Conservation (phyloP, 176 grass and related monocot species). For the Echinochloa phyllopogon region DNA sequence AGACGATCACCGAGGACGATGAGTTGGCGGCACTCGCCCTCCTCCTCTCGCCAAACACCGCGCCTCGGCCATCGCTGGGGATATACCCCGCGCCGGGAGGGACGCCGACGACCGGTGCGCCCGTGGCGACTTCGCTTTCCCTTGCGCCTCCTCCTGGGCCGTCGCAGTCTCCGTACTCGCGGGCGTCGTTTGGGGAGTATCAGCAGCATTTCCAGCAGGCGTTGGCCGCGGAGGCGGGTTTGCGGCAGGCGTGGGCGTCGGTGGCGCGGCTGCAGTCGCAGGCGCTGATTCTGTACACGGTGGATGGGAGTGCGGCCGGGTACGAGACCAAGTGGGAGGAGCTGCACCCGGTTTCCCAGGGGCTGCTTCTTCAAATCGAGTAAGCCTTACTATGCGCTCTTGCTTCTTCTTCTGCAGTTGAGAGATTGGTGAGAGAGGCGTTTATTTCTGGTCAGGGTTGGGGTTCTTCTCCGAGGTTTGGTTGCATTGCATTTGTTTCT, state of each 20-base stretch:
- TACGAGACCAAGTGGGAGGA: slow-evolving; percentile 67
- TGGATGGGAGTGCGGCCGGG: slow-evolving; percentile 46
- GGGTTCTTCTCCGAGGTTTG: slow-evolving; percentile 1
- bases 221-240: slow-evolving; percentile 7
- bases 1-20: slow-evolving; percentile 25
- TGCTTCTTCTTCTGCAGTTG: slow-evolving; percentile 2
- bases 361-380: slow-evolving; percentile 71
- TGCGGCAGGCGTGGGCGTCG: slow-evolving; percentile 19
- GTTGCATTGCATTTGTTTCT: not conserved
- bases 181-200: not conserved
- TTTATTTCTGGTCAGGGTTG: slow-evolving; percentile 28
- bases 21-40: not conserved
- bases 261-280: slow-evolving; percentile 20
- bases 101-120: not conserved
- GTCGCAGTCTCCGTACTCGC: not conserved
- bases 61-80: not conserved
- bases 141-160: not conserved
- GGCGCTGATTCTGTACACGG: slow-evolving; percentile 51
- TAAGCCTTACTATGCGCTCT: slow-evolving; percentile 43
- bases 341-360: slow-evolving; percentile 67
- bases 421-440: slow-evolving; percentile 1
- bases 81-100: slow-evolving; percentile 1
- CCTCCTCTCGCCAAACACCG: not conserved
- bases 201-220: not conserved
- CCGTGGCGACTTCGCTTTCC: not conserved